Conservation (phyloP, 176 grass and related monocot species). For the Aegilops umbellulata region DNA sequence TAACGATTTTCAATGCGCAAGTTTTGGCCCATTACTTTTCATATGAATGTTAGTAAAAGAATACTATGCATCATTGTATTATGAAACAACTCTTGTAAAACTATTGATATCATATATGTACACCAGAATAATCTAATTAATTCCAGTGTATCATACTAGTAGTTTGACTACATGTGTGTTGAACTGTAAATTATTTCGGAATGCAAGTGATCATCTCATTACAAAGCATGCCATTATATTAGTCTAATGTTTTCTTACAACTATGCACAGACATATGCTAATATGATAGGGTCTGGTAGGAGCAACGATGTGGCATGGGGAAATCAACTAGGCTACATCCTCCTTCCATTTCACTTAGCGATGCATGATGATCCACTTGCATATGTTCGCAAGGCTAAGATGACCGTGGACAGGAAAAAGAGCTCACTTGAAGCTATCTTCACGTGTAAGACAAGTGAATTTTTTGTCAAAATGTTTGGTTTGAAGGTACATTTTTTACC, state of each 20-base stretch:
- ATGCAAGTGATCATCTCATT: neutral
- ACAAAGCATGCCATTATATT: neutral
- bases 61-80: neutral
- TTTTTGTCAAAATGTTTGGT: constrained; percentile 48
- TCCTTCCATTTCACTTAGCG: constrained; percentile 39
- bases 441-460: constrained; percentile 15
- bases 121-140: too few relatives aligned
- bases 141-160: neutral
- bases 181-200: neutral
- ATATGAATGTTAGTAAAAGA: neutral
- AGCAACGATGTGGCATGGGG: neutral
- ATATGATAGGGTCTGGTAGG: constrained; percentile 38
- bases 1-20: neutral
- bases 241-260: neutral
- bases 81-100: neutral
- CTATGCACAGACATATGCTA: constrained; percentile 36
- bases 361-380: constrained; percentile 53
- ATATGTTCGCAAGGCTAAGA: constrained; percentile 53
- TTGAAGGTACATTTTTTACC: constrained; percentile 31
- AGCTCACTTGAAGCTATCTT: constrained; percentile 50
- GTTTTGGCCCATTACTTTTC: neutral
- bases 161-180: neutral
- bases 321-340: constrained; percentile 44
- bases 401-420: constrained; percentile 50
- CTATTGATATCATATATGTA: neutral